Percentiles rank a stretch among this genome's conserved stretches.
Conservation (phyloP, 371 early-diverging fungal genomes). For the Thermomucor indicae-seudaticae region DNA sequence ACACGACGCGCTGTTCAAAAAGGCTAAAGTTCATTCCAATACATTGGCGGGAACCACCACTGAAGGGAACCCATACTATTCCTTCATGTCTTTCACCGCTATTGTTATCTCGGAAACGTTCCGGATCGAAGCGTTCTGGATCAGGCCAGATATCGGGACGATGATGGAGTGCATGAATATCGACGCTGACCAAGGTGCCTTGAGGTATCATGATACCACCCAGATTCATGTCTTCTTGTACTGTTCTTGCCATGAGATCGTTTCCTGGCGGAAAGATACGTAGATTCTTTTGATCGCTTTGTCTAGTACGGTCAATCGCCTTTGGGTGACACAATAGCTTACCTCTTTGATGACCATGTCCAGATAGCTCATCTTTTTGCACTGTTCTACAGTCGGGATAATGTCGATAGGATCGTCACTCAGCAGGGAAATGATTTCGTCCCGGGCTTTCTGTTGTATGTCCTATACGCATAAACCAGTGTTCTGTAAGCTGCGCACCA, state of each 20-base stretch:
- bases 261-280: slow-evolving; percentile 4
- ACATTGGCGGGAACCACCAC: slow-evolving; percentile 32
- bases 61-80: slow-evolving; percentile 9
- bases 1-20: slow-evolving; percentile 24
- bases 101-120: slow-evolving; percentile 12
- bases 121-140: slow-evolving; percentile 16
- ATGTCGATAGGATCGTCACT: slow-evolving; percentile 41
- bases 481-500: slow-evolving; percentile 19
- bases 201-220: slow-evolving; percentile 14
- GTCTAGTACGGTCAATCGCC: background rate
- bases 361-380: slow-evolving; percentile 14
- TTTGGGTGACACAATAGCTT: slow-evolving; percentile 3
- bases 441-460: slow-evolving; percentile 43
- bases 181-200: slow-evolving; percentile 8
- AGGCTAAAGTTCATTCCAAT: slow-evolving; percentile 34
- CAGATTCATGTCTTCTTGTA: slow-evolving; percentile 10
- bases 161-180: slow-evolving; percentile 11
- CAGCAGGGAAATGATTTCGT: slow-evolving; percentile 45
- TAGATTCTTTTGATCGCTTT: slow-evolving; percentile 1
- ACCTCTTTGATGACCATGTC: slow-evolving; percentile 21
- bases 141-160: slow-evolving; percentile 16
- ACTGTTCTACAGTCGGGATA: slow-evolving; percentile 25
- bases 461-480: slow-evolving; percentile 16
- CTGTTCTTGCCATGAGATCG: slow-evolving; percentile 5
- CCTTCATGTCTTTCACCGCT: slow-evolving; percentile 8